Evolutionary conservation across 139 green algal species (phyloP).

Genomic region (Tetradesmus obliquus): DNA sequence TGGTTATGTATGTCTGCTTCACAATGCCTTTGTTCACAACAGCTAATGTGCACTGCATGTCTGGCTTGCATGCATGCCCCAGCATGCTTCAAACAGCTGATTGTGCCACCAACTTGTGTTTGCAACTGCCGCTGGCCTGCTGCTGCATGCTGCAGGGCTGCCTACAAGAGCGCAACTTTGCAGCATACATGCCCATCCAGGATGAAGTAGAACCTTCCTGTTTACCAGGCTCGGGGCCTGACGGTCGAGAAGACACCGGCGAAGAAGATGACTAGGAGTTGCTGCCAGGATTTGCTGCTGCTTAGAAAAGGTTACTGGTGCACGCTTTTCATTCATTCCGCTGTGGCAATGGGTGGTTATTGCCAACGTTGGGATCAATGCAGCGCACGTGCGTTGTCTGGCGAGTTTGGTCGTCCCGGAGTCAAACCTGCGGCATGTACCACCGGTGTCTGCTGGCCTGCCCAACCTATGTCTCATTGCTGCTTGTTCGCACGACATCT

Average conservation of each 20-base stretch:
- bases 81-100: no score
- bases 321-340: no score
- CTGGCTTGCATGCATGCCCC: no score
- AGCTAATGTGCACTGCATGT: no score
- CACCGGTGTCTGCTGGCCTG: background rate
- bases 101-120: background rate
- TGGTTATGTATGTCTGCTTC: no score
- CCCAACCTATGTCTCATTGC: background rate
- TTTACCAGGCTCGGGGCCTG: conserved; percentile 42
- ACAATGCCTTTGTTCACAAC: no score
- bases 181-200: conserved; percentile 67
- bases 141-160: conserved; percentile 67
- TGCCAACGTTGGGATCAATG: background rate
- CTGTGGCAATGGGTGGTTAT: no score
- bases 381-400: background rate
- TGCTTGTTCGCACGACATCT: background rate
- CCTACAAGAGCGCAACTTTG: conserved; percentile 75
- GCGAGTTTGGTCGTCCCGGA: background rate
- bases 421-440: background rate
- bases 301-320: background rate
- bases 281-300: background rate
- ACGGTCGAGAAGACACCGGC: background rate
- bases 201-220: conserved; percentile 67
- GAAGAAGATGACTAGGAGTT: background rate
- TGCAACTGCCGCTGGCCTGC: background rate